Percentiles rank a stretch among this genome's conserved stretches.
These are phyloP conservation scores for Cardamine occulta DNA, from an alignment of 345 rosid genomes.

Conservation along the genomic window DNA sequence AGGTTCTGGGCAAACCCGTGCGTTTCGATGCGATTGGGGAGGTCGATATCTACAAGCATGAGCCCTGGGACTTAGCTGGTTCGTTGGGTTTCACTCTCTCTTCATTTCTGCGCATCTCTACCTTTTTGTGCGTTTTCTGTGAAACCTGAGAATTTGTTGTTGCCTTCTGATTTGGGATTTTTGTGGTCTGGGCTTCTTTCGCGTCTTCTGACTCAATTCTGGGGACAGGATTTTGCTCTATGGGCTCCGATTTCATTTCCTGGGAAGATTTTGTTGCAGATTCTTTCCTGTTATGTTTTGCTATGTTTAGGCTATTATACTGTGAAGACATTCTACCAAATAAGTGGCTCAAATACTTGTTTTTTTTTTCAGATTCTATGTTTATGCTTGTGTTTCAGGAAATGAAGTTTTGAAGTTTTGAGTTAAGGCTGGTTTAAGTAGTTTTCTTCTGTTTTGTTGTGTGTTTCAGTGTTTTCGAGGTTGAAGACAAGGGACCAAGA, in stretches of 20 bases:
- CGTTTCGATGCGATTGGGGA: slow-evolving; percentile 71
- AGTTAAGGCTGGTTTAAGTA: slow-evolving; percentile 4
- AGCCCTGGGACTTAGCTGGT: slow-evolving; percentile 92
- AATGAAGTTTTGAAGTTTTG: slow-evolving; percentile 32
- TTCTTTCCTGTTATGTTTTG: slow-evolving; percentile 9
- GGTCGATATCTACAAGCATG: slow-evolving; percentile 84
- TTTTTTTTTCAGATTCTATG: not conserved
- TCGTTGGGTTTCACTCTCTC: not conserved
- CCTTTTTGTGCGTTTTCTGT: slow-evolving; percentile 1
- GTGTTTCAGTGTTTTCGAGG: slow-evolving; percentile 57
- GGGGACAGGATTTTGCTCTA: slow-evolving; percentile 12
- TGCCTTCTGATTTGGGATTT: slow-evolving; percentile 27
- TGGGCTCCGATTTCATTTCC: slow-evolving; percentile 4
- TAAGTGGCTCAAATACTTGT: not conserved
- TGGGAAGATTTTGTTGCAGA: slow-evolving; percentile 1
- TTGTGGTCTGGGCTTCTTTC: slow-evolving; percentile 4
- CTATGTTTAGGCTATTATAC: slow-evolving; percentile 19
- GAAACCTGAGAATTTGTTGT: slow-evolving; percentile 3
- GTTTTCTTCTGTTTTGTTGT: not conserved
- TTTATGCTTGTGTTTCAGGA: slow-evolving; percentile 42
- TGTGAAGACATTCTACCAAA: not conserved
- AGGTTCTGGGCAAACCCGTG: slow-evolving; percentile 71
- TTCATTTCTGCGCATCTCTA: not conserved
- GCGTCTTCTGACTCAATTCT: slow-evolving; percentile 12
- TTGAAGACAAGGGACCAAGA: slow-evolving; percentile 91